Evolutionary conservation across 148 eudicot species (phyloP), one percentile per base, ranked within the genome.

Genomic region (Chenopodium album): DNA sequence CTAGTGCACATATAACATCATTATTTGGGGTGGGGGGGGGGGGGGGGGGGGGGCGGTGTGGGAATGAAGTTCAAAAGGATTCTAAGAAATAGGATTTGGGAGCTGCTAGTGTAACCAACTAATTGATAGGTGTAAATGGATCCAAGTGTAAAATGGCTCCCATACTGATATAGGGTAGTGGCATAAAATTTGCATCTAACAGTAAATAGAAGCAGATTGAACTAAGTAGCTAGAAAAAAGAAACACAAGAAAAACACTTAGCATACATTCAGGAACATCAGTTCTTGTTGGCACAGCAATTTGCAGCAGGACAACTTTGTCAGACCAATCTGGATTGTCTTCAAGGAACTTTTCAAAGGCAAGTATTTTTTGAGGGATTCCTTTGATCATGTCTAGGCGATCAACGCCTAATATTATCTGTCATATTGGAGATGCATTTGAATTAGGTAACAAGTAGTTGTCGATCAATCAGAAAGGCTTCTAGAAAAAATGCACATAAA

Each of bases 261-360:
- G 26, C 91, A 71, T 90, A 96, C 98, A 96, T 88, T 96, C 99
- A 85, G 97, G 98, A 78, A 96, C 98, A 86, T 96, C 99, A 16
- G 98, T 94, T 88, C 99, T 91, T 86, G 99, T 92, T 79, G 98
- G 99, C 82, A 96, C 99, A 71, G 98, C 99, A 85, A 96, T 96
- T 86, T 96, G 99, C 77, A 94, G 91, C 81, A 96, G 90, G 85
- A 94, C 98, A 34, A 96, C 99, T 91, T 88, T 92, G 82, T 96
- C 97, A 23, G 84, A 89, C 99, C 97, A 94, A 75, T 56, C 41
- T 20, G 91, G 83, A 79, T 91, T 91, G 87, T 96, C 99, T 86
- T 94, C 99, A 14, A 96, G 89, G 85, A 96, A 96, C 80, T 96
- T 96, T 76, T 96, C 99, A 79, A 96, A 96, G 75, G 99, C 99